Base-by-base conservation (phyloP, 257 asterid genomes). In the Capsicum baccatum region DNA sequence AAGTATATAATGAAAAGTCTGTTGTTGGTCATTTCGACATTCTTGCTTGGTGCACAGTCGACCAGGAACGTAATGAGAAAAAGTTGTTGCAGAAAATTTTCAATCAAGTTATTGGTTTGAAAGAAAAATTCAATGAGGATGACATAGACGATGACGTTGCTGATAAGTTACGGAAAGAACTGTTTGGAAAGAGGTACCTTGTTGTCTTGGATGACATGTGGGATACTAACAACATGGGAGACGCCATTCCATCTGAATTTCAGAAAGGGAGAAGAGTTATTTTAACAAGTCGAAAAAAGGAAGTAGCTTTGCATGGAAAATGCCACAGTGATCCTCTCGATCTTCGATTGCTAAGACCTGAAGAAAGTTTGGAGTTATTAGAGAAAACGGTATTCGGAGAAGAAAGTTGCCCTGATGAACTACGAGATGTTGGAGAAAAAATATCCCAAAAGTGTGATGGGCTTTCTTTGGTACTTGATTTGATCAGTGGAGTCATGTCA, bases 141-240 rank as follows among this genome's bases (percentile, higher is more conserved):
- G 26, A 2, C 62, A 57, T 59, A 0, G 21, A 62, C 5, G n/a
- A 16, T 17, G 64, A 17, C 19, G 47, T 86, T 78, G 85, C 50
- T 62, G 87, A 39, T 37, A 19, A 37, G 48, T 15, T 87, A 8
- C 14, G 78, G 35, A 60, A 11, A 47, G 4, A 42, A 9, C 56
- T 87, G 16, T 14, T 14, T 2, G 81, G 69, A 8, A 52, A 35
- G 62, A 81, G 79, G 26, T 87, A 87, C 9, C 69, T 84, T n/a
- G 58, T 84, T 9, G 89, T 87, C 16, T 8, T 87, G 64, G 87
- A 87, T 84, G 89, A 87, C 84, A 6, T 84, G 4, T 81, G 87
- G 89, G 39, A 58, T 16, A 62, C 15, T 26, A 15, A 15, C n/a
- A 21, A 81, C 81, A 0, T 87, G 85, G 89, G 79, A 87, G 2